Conservation (phyloP, 2,329 filamentous ascomycete genomes). For the Aspergillus terreus region DNA sequence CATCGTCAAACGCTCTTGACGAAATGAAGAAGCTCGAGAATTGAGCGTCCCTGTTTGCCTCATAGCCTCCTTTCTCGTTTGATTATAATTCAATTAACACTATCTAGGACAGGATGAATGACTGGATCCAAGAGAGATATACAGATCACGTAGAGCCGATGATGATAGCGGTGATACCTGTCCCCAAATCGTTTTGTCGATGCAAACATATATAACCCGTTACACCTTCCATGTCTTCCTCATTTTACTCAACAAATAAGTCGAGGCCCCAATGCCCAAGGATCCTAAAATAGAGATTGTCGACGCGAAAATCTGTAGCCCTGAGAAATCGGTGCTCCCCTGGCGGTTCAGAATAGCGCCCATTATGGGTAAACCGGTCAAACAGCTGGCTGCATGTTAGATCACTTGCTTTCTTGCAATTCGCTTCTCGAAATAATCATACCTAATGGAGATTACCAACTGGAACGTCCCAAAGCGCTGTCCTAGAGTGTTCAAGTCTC, state of each 20-base stretch:
- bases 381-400: neutral
- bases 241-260: neutral
- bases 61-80: no score
- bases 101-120: no score
- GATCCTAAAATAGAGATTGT: neutral
- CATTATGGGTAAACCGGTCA: constrained; percentile 27
- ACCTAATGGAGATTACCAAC: constrained; percentile 20
- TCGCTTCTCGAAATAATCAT: neutral
- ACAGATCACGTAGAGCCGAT: no score
- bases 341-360: constrained; percentile 23
- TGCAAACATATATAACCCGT: neutral
- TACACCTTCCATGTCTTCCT: neutral
- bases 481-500: constrained; percentile 29
- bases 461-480: constrained; percentile 32
- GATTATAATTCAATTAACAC: no score
- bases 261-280: neutral
- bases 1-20: no score
- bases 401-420: no score
- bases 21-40: no score
- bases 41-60: no score
- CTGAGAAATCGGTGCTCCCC: constrained; percentile 17
- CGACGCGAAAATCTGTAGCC: constrained; percentile 23
- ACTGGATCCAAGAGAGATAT: no score
- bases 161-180: no score
- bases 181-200: no score